Base-by-base conservation (phyloP, 257 asterid genomes). In the Solanum chiquidenum region DNA sequence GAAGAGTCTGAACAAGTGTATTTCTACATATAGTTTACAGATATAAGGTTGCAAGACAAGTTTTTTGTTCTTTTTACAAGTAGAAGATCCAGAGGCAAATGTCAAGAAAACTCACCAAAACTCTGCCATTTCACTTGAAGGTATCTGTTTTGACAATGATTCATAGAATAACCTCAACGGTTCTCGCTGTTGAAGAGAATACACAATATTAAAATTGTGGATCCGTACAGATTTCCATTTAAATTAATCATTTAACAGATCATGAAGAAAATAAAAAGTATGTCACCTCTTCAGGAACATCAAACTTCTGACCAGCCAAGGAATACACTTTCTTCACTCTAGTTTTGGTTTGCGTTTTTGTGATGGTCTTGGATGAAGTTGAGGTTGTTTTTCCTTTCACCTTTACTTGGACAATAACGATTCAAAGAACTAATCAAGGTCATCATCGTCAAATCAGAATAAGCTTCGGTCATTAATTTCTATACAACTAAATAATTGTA, bases 81-180 rank as follows among this genome's bases (percentile, higher is more conserved):
- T 44, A 29, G 5, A 80, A 46, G 10, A 44, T 16, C 3, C 42
- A 27, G 18, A 46, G 16, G 9, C 4, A 16, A 9, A 25, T 27
- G 29, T 29, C 42, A 46, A 18, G 69, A 46, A 27, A 46, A 46
- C 85, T 86, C 58, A 96, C 99, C 99, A 96, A 88, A 95, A 93
- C 73, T 95, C 98, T 7, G 98, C 98, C 99, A 96, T 96, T 92
- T 96, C 98, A 89, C 99, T 96, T 12, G 97, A 94, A 75, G 98
- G 98, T 91, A 95, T 95, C 95, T 96, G 99, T 89, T 94, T 72
- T 4, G 95, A 95, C 72, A 96, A 89, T 0, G 99, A 93, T 91
- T 95, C 99, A 62, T 96, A 96, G 90, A 96, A 96, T 89, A 96
- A 91, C 90, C 98, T 92, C 90, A 96, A 88, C 2, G 99, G 98